phyloP scores from a whole-genome alignment of 805 yeast species.

The Kodamaea leandrae region DNA sequence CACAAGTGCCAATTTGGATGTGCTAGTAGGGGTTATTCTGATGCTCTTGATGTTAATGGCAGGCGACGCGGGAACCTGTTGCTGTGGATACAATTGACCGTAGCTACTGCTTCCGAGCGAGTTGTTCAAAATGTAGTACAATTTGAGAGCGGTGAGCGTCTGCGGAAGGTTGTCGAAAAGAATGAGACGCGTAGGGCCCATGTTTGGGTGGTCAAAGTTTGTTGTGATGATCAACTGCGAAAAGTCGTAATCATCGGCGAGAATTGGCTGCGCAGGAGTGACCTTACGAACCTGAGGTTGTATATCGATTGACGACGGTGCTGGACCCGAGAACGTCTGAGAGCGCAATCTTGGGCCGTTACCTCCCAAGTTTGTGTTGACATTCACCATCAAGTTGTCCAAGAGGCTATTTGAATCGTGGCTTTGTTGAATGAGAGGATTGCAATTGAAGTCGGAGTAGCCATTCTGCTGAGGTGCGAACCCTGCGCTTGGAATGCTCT shows the following conservation, averaged over 20 bases:
- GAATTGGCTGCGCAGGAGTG: conserved; percentile 8
- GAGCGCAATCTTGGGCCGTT: conserved; percentile 31
- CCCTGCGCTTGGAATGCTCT: conserved; percentile 14
- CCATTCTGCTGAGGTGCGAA: not conserved
- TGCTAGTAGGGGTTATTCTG: conserved; percentile 20
- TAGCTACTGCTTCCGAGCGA: conserved; percentile 41
- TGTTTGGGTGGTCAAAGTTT: conserved; percentile 62
- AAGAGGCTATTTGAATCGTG: conserved; percentile 25
- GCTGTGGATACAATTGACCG: conserved; percentile 2
- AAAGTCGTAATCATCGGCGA: conserved; percentile 58
- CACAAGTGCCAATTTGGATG: conserved; percentile 44
- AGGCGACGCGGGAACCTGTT: not conserved
- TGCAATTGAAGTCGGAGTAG: not conserved
- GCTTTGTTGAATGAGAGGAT: conserved; percentile 12
- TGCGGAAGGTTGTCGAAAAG: conserved; percentile 81
- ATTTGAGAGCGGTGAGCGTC: conserved; percentile 51
- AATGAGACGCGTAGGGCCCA: conserved; percentile 76
- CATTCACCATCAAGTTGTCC: conserved; percentile 32
- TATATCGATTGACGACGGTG: conserved; percentile 16
- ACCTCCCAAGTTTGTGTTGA: conserved; percentile 12
- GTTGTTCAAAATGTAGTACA: conserved; percentile 24
- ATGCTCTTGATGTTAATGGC: conserved; percentile 55
- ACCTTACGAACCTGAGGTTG: conserved; percentile 3
- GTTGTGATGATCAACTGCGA: conserved; percentile 61
- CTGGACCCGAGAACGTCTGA: conserved; percentile 40